Evolutionary conservation across 768 basidiomycete genomes (phyloP), one percentile per base, ranked within the genome.

Genomic region (Rhodotorula sphaerocarpa): DNA sequence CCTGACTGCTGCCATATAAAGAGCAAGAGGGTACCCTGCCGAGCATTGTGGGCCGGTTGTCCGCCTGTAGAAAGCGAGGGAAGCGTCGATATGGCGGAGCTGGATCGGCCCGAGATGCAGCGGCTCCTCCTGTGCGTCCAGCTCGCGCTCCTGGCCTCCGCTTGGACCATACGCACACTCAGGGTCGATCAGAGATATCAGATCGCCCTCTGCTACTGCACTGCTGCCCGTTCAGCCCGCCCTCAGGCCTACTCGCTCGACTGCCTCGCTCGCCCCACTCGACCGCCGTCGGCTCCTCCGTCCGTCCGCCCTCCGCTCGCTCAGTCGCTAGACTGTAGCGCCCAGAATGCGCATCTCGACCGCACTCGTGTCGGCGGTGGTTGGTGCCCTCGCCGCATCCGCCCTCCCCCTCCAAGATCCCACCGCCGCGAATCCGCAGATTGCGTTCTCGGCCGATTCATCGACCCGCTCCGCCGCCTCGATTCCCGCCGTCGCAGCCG

Each of bases 371-470:
- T 33, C 30, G 0, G 48, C n/a, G 3, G 30, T 30, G 0, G 7
- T 25, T 27, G 53, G 53, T 5, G 61, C 63, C 7, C 31, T 48
- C 34, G 5, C 55, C 25, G 47, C 58, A 0, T 4, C 57, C 23
- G 63, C 63, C 11, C 48, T 60, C 43, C 63, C 58, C 28, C 31
- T 55, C 45, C 20, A 25, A 12, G 42, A 50, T 12, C 5, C n/a
- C 3, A 4, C 45, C 46, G 41, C 33, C 12, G n/a, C n/a, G n/a
- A n/a, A n/a, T n/a, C n/a, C n/a, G n/a, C 63, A 65, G 21, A 47
- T 65, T 50, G 23, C 63, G 33, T 65, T 65, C 57, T 15, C 57
- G 5, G 12, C 51, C 16, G 25, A n/a, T n/a, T n/a, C n/a, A n/a
- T n/a, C n/a, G n/a, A n/a, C n/a, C n/a, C n/a, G n/a, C n/a, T n/a